These are phyloP conservation scores for Papiliotrema nemorosa DNA, from an alignment of 1,284 basidiomycete species.

Conservation along the genomic window DNA sequence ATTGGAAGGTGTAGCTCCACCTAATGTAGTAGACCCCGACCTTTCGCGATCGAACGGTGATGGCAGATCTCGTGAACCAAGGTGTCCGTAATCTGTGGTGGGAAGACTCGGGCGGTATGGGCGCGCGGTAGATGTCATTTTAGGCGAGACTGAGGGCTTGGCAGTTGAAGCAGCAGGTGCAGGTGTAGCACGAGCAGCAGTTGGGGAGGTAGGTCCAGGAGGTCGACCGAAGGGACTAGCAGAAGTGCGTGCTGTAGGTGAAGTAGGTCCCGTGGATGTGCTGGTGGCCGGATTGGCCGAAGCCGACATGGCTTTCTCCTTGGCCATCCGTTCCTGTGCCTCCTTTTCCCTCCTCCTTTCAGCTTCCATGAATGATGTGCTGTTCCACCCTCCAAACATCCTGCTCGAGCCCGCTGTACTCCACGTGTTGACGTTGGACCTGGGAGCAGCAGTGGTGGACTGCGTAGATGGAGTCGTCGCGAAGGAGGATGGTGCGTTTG, in stretches of 20 bases:
- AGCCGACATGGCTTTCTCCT: background rate
- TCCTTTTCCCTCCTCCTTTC: background rate
- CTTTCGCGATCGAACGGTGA: conserved; percentile 7
- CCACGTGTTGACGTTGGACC: background rate
- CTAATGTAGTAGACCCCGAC: background rate
- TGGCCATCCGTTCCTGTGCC: background rate
- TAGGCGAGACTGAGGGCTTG: background rate
- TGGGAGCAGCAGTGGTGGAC: too few species aligned
- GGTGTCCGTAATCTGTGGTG: background rate
- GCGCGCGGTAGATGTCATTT: background rate
- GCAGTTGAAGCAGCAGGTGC: background rate
- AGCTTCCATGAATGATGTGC: background rate
- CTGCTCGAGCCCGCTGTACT: background rate
- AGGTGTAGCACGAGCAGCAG: background rate
- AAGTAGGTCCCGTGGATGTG: background rate
- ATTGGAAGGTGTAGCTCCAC: background rate
- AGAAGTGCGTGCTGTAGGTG: background rate
- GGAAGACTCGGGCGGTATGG: conserved; percentile 1
- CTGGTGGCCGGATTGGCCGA: background rate
- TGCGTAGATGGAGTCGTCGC: too few species aligned
- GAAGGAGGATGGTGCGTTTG: too few species aligned
- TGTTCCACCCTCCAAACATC: background rate
- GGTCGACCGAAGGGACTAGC: conserved; percentile 1
- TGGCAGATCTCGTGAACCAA: conserved; percentile 3
- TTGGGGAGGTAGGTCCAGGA: background rate